Conservation (phyloP, 2,329 filamentous ascomycete species). For the Phaeophleospora eucalypticola region DNA sequence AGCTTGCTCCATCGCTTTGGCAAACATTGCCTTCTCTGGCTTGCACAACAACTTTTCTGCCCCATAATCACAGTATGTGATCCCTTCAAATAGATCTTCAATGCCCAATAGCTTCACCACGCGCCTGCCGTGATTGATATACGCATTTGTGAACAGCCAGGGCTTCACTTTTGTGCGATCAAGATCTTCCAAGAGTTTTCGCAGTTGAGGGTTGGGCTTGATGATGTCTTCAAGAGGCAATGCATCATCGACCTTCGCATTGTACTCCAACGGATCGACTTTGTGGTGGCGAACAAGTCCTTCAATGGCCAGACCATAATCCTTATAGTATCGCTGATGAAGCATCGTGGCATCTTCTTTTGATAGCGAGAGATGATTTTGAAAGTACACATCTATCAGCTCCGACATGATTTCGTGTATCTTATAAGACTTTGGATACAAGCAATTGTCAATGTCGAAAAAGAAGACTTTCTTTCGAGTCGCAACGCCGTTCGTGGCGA, state of each 20-base stretch:
- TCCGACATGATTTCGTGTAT: constrained; percentile 86
- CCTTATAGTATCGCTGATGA: constrained; percentile 88
- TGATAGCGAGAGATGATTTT: constrained; percentile 67
- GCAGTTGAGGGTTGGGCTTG: constrained; percentile 69
- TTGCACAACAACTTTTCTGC: constrained; percentile 76
- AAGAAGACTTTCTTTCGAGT: constrained; percentile 52
- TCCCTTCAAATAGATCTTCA: constrained; percentile 86
- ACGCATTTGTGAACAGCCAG: constrained; percentile 97
- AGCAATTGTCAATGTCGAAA: constrained; percentile 98
- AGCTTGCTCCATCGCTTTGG: constrained; percentile 83
- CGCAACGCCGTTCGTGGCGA: constrained; percentile 6
- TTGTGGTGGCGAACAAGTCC: constrained; percentile 90
- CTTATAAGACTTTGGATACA: constrained; percentile 73
- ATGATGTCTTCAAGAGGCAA: constrained; percentile 82
- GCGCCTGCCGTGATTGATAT: constrained; percentile 77
- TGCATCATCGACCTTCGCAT: constrained; percentile 89
- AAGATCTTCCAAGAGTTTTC: constrained; percentile 73
- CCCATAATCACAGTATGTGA: constrained; percentile 91
- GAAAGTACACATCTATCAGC: constrained; percentile 67
- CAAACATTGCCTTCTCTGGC: constrained; percentile 75
- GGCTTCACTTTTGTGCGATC: constrained; percentile 78
- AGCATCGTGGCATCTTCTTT: constrained; percentile 77
- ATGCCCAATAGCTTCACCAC: constrained; percentile 77
- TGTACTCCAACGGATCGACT: constrained; percentile 93
- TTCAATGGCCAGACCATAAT: constrained; percentile 95